These are phyloP conservation scores for Friedmanniomyces endolithicus DNA, from an alignment of 495 filamentous ascomycete species.

Conservation along the genomic window DNA sequence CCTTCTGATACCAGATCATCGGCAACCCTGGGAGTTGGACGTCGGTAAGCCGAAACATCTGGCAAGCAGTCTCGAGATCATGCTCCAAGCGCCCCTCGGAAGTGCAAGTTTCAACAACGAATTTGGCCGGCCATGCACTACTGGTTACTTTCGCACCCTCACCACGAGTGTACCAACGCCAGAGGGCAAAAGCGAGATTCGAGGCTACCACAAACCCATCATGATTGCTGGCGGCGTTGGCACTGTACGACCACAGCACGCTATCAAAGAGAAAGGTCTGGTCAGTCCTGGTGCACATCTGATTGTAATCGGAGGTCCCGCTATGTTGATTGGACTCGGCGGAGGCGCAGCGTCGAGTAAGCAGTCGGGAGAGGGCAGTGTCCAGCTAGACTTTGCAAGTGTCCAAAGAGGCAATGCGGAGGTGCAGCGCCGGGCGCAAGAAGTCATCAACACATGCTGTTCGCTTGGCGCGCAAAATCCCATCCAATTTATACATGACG, in stretches of 20 bases:
- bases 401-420: conserved; percentile 93
- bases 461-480: conserved; percentile 73
- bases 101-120: conserved; percentile 96
- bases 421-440: conserved; percentile 85
- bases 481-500: conserved; percentile 92
- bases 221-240: conserved; percentile 97
- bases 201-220: conserved; percentile 96
- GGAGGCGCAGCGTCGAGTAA: conserved; percentile 91
- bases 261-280: conserved; percentile 62
- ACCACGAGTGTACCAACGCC: conserved; percentile 50
- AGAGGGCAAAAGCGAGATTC: conserved; percentile 53
- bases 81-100: conserved; percentile 91
- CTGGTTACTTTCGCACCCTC: conserved; percentile 82
- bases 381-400: conserved; percentile 87
- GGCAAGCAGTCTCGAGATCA: conserved; percentile 85
- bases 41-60: conserved; percentile 85
- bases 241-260: conserved; percentile 87
- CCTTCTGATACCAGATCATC: conserved; percentile 68
- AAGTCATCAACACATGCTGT: conserved; percentile 89
- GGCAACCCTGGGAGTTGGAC: conserved; percentile 79
- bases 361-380: conserved; percentile 73
- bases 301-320: conserved; percentile 85
- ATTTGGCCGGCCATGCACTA: conserved; percentile 83
- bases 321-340: conserved; percentile 93
- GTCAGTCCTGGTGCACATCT: conserved; percentile 76